Evolutionary conservation across 176 grass and related monocot genomes (phyloP), one percentile per base, ranked within the genome.

Genomic region (Oryza nivara): DNA sequence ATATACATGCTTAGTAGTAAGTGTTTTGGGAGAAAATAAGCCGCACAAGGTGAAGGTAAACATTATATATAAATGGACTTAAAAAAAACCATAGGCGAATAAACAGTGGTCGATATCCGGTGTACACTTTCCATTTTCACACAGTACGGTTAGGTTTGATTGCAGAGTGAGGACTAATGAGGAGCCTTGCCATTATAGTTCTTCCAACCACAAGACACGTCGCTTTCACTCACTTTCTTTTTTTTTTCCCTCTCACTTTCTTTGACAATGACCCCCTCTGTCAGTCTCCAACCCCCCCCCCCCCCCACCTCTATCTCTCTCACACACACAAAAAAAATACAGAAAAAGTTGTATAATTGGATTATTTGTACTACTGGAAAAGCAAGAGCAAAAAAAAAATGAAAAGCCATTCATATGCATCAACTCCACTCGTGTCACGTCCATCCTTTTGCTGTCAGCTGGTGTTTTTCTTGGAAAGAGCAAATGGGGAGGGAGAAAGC

Each of bases 401-500:
- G 7, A 61, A 63, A 63, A 63, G 58, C 19, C 34, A 45, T 30
- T 28, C 67, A n/a, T 32, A 79, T 28, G 75, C 83, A 64, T 70
- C 74, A 32, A 30, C 81, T 34, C 87, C 76, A 79, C 69, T 80
- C 81, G 45, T 36, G 75, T 84, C 87, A 80, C 81, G 63, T 84
- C 87, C 76, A 80, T 61, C 81, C 70, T 80, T 17, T 85, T 52
- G 64, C 65, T 89, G 82, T 89, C 76, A 35, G 19, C 12, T 22
- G 77, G 44, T 68, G 66, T 36, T 74, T 43, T 61, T 81, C 65
- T 65, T 64, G 71, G 77, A 70, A 89, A 85, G 49, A 65, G 82
- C 77, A 70, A 80, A 89, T 40, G 35, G 19, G 40, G 76, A 56
- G 26, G 6, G 43, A 13, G 54, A 30, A 49, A 41, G 40, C 6